Conservation (phyloP, 768 basidiomycete species). For the Tulasnella sp. region DNA sequence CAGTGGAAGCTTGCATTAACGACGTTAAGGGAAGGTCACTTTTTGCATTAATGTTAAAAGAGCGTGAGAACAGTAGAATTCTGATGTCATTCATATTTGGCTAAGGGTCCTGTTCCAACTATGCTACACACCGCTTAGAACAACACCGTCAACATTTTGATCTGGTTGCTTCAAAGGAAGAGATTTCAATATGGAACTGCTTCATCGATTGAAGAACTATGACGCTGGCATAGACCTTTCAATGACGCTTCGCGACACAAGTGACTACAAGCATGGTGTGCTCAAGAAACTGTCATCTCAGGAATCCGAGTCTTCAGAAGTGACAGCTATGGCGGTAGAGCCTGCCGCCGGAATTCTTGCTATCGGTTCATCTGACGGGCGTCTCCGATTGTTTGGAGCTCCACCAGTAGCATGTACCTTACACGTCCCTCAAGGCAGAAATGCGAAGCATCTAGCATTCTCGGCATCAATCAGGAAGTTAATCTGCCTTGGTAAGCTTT, state of each 20-base stretch:
- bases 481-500: constrained; percentile 44
- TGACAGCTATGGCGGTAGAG: constrained; percentile 44
- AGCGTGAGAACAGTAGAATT: too few species aligned
- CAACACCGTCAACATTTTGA: too few species aligned
- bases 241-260: constrained; percentile 38
- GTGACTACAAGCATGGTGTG: constrained; percentile 43
- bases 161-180: too few species aligned
- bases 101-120: too few species aligned
- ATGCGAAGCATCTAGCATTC: constrained; percentile 51
- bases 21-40: too few species aligned
- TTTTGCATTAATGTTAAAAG: too few species aligned
- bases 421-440: constrained; percentile 30
- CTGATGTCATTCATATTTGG: too few species aligned
- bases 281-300: constrained; percentile 34
- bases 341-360: constrained; percentile 50
- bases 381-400: constrained; percentile 52
- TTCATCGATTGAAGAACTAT: constrained; percentile 5
- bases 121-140: too few species aligned
- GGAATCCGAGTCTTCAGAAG: constrained; percentile 28
- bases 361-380: constrained; percentile 61
- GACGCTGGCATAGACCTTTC: constrained; percentile 43
- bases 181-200: constrained; percentile 9
- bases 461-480: constrained; percentile 41
- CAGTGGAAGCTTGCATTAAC: too few species aligned
- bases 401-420: constrained; percentile 47